These are phyloP conservation scores for Petrea volubilis DNA, from an alignment of 257 asterid species.

Conservation along the genomic window DNA sequence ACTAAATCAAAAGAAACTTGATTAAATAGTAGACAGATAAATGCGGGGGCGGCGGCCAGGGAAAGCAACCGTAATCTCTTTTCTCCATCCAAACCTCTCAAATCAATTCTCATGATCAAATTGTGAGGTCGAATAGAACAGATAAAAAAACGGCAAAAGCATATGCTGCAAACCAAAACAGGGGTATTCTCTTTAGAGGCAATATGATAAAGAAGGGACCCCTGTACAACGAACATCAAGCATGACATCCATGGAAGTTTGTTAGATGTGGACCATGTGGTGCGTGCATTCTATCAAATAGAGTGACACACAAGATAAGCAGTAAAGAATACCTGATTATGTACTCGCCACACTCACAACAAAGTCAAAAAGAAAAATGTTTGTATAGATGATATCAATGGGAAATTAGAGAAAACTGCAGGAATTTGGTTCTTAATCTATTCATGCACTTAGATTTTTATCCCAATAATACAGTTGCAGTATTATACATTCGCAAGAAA, in stretches of 20 bases:
- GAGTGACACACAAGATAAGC: background rate
- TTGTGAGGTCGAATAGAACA: background rate
- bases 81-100: background rate
- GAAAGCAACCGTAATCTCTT: background rate
- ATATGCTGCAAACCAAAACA: background rate
- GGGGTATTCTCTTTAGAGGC: background rate
- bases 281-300: background rate
- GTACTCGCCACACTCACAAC: background rate
- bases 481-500: background rate
- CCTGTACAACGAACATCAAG: background rate
- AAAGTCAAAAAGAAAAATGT: background rate
- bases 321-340: background rate
- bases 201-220: background rate
- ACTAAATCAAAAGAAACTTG: background rate
- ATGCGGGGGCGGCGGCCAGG: background rate
- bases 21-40: background rate
- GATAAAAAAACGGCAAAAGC: background rate
- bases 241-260: background rate
- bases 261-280: background rate
- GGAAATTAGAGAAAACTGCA: background rate
- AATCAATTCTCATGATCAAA: background rate
- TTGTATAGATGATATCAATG: background rate
- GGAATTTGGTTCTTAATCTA: background rate
- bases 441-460: background rate
- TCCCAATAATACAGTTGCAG: slow-evolving; percentile 4